Conservation (phyloP, 768 basidiomycete genomes). For the Mycena albidolilacea region DNA sequence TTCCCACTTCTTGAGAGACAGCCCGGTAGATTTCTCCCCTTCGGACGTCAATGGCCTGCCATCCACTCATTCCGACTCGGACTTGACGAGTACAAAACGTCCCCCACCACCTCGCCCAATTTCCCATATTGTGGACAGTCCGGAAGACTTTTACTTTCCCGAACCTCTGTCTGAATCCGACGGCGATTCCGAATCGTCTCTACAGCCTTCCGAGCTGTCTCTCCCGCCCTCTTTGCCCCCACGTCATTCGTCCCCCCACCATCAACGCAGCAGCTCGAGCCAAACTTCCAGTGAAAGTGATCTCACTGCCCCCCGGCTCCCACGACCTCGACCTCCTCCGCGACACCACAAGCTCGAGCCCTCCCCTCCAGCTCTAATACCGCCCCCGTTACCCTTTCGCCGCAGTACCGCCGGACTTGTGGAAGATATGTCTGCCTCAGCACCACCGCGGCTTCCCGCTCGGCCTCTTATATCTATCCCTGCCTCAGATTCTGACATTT, state of each 20-base stretch:
- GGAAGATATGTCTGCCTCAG: conserved; percentile 37
- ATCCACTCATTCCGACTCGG: conserved; percentile 41
- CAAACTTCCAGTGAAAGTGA: conserved; percentile 58
- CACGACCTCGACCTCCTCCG: conserved; percentile 55
- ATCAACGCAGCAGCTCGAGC: conserved; percentile 54
- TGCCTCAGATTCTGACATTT: conserved; percentile 6
- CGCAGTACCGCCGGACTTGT: conserved; percentile 46
- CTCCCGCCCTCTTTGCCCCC: conserved; percentile 42
- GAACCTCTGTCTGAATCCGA: conserved; percentile 35
- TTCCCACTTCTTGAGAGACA: conserved; percentile 27
- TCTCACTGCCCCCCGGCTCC: conserved; percentile 41
- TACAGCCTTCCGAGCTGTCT: conserved; percentile 40
- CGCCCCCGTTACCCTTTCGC: conserved; percentile 64
- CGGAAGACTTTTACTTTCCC: conserved; percentile 38
- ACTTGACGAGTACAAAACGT: conserved; percentile 37
- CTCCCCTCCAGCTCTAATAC: conserved; percentile 44
- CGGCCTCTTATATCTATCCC: not conserved
- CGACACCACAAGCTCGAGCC: conserved; percentile 46
- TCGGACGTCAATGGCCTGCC: conserved; percentile 18
- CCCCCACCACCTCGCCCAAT: conserved; percentile 41
- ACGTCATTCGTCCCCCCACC: conserved; percentile 25
- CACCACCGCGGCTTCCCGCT: conserved; percentile 36
- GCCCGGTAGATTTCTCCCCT: conserved; percentile 37
- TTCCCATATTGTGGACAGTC: conserved; percentile 30
- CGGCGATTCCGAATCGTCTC: conserved; percentile 43